A percentile compares a stretch with the other conserved stretches of the same genome.
Conservation (phyloP, 352 stramenopile genomes). For the Pythium aquatile region DNA sequence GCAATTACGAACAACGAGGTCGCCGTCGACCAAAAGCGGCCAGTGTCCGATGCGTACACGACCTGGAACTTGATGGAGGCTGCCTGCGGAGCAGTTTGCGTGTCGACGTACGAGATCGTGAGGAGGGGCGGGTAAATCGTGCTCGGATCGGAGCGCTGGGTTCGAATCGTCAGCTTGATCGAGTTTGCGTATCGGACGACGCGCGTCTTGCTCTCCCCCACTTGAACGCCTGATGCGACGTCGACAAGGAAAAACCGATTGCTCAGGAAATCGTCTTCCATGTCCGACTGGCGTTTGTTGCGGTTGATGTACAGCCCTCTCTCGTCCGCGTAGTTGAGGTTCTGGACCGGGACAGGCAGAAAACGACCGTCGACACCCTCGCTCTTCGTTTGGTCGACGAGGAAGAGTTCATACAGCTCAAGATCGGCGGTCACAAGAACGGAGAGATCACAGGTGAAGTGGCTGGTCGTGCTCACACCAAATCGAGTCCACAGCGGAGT, state of each 20-base stretch:
- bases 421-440: conserved; percentile 42
- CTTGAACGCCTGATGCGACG: conserved; percentile 55
- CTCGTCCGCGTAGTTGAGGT: conserved; percentile 77
- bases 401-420: conserved; percentile 89
- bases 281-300: conserved; percentile 56
- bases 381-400: conserved; percentile 78
- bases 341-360: conserved; percentile 87
- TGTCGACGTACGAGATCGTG: conserved; percentile 78
- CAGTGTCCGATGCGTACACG: conserved; percentile 85
- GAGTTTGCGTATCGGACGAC: conserved; percentile 70
- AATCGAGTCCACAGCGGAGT: conserved; percentile 78
- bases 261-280: conserved; percentile 81
- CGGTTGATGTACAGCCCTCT: conserved; percentile 72
- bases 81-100: conserved; percentile 26
- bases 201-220: conserved; percentile 42
- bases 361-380: conserved; percentile 51
- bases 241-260: conserved; percentile 94
- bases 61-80: conserved; percentile 65
- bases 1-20: conserved; percentile 69
- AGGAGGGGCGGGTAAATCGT: conserved; percentile 71
- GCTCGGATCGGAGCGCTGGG: conserved; percentile 41
- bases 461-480: conserved; percentile 49
- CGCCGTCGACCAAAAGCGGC: conserved; percentile 74
- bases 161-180: conserved; percentile 67
- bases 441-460: conserved; percentile 74